A percentile compares a stretch with the other conserved stretches of the same genome.
phyloP scores from a whole-genome alignment of 176 grass and related monocot genomes.

The Oryza meyeriana region DNA sequence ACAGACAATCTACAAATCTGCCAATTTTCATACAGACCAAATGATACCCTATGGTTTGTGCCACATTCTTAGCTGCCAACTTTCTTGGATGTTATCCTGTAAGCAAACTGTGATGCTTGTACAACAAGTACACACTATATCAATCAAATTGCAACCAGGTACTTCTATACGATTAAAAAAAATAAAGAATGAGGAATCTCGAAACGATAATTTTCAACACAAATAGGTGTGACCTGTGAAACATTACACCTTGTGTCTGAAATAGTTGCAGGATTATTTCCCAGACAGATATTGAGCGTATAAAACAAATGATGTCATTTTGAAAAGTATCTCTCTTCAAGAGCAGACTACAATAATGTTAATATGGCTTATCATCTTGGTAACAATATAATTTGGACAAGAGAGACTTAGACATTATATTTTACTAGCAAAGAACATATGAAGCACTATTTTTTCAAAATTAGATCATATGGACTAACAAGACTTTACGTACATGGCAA shows the following conservation, averaged over 20 bases:
- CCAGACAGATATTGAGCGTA: not conserved
- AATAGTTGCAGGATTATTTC: not conserved
- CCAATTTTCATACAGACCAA: not conserved
- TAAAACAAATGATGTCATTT: not conserved
- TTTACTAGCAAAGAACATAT: not conserved
- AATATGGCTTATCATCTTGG: not conserved
- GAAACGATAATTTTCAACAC: not conserved
- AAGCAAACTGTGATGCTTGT: not conserved
- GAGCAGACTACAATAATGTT: not conserved
- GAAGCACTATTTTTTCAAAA: not conserved
- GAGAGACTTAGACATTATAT: not conserved
- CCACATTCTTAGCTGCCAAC: not conserved
- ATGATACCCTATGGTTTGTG: not conserved
- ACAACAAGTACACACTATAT: not conserved
- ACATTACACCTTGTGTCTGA: not conserved
- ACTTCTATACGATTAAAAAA: not conserved
- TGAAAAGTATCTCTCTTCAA: not conserved
- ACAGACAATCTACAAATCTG: not conserved
- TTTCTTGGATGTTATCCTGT: not conserved
- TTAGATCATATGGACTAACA: constrained; percentile 2
- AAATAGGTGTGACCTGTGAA: too few relatives aligned
- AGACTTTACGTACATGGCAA: constrained; percentile 68
- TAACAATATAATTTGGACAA: not conserved
- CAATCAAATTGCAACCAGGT: not conserved
- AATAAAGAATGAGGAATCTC: not conserved